These are phyloP conservation scores for Nidula niveotomentosa DNA, from an alignment of 1,284 basidiomycete genomes.

Conservation along the genomic window DNA sequence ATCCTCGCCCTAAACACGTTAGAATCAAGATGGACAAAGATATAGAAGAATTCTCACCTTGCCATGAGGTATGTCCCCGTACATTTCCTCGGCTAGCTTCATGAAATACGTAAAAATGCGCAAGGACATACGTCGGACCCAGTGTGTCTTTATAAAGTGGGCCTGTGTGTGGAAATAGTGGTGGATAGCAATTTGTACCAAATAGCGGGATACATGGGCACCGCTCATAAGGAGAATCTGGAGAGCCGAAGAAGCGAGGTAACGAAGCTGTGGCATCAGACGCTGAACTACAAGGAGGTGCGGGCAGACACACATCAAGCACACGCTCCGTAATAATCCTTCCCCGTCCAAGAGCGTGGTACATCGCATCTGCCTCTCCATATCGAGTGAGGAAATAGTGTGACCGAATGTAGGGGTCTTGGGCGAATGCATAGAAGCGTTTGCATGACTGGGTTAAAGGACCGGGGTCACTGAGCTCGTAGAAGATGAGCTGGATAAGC, in stretches of 20 bases:
- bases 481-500: constrained; percentile 70
- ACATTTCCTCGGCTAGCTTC: constrained; percentile 51
- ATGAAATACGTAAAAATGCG: constrained; percentile 63
- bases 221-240: constrained; percentile 73
- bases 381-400: constrained; percentile 74
- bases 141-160: constrained; percentile 70
- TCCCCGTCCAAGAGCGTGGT: constrained; percentile 67
- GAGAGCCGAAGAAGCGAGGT: constrained; percentile 12
- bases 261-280: constrained; percentile 7
- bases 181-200: constrained; percentile 72
- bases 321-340: constrained; percentile 63
- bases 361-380: constrained; percentile 67
- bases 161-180: constrained; percentile 71
- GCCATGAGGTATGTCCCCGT: constrained; percentile 62
- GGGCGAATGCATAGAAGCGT: constrained; percentile 61
- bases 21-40: constrained; percentile 9
- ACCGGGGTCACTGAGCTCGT: constrained; percentile 64
- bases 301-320: constrained; percentile 57
- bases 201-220: constrained; percentile 74
- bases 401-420: constrained; percentile 72
- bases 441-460: constrained; percentile 54
- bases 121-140: constrained; percentile 65
- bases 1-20: constrained; percentile 50
- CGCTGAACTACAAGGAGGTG: constrained; percentile 13
- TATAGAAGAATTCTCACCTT: constrained; percentile 36